Base-by-base conservation (phyloP, 176 grass and related monocot species). In the Chrysopogon serrulatus region DNA sequence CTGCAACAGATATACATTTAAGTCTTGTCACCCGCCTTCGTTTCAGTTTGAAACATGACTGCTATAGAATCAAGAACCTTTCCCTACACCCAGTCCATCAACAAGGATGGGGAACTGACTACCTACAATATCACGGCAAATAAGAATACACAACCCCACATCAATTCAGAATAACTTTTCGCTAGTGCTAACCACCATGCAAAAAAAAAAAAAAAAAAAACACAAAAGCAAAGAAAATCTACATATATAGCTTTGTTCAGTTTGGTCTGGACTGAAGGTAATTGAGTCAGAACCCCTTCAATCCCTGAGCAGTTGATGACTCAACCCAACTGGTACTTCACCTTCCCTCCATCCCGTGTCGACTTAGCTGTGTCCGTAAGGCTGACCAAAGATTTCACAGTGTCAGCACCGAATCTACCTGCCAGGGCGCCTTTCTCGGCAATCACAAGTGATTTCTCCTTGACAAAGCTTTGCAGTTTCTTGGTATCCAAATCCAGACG, bases 361-460 rank as follows among this genome's bases (percentile, higher is more conserved):
- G 83, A 86, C 39, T 85, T 91, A 73, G 87, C 68, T 66, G 60
- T 91, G 33, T 94, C 92, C 3, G 85, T 82, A 79, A 97, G 85
- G 45, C 83, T 83, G 62, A 97, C 84, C 0, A 97, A 56, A 66
- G 92, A 94, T 76, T 83, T 88, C 43, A 97, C 73, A 26, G 94
- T 85, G 33, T 84, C 86, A n/a, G 65, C 83, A 88, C 83, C 87
- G 3, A 97, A 71, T 45, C 24, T 92, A 65, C 90, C 95, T 32
- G 90, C 90, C 49, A 91, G 88, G 39, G 90, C 92, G 19, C 92
- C 95, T 92, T 89, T 97, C 78, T 94, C 88, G 0, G 92, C 94
- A 40, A 97, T 90, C 76, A 89, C 53, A 78, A 92, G 83, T 31
- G 95, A 91, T 78, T 94, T 91, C 76, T 97, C 90, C 83, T 97